A percentile compares a stretch with the other conserved stretches of the same genome.
Evolutionary conservation across 2,329 filamentous ascomycete genomes (phyloP).

Genomic region (Beauveria scarabaeidicola): DNA sequence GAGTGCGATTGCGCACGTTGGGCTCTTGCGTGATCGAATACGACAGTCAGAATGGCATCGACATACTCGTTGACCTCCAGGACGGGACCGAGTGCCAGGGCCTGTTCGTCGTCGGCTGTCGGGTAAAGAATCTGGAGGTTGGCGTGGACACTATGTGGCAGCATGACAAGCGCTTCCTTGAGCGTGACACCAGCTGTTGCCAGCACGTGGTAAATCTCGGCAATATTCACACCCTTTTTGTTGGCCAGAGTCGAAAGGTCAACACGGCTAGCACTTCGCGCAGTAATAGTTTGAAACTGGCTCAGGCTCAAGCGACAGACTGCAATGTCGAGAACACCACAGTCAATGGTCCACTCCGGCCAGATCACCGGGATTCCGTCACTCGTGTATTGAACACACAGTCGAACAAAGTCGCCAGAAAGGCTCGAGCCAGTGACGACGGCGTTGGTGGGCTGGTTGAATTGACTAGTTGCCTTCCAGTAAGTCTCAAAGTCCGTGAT

Average conservation of each 20-base stretch:
- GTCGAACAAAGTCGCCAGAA: conserved; percentile 85
- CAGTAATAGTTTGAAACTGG: conserved; percentile 55
- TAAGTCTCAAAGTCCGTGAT: conserved; percentile 98
- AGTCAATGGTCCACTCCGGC: conserved; percentile 72
- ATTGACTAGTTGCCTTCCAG: conserved; percentile 95
- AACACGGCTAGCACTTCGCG: conserved; percentile 31
- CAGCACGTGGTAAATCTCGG: conserved; percentile 62
- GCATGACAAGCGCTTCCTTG: conserved; percentile 61
- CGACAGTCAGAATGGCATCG: conserved; percentile 72
- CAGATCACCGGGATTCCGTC: conserved; percentile 83
- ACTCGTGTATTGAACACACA: conserved; percentile 86
- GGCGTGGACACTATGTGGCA: conserved; percentile 75
- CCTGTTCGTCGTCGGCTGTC: conserved; percentile 61
- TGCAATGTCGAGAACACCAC: conserved; percentile 71
- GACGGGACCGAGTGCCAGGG: conserved; percentile 61
- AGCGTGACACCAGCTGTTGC: conserved; percentile 72
- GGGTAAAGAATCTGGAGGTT: conserved; percentile 92
- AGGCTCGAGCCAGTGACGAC: conserved; percentile 92
- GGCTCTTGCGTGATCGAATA: conserved; percentile 81
- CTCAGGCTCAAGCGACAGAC: conserved; percentile 69
- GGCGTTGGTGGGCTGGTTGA: conserved; percentile 70
- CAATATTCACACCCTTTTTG: conserved; percentile 46
- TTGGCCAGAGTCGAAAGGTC: conserved; percentile 35
- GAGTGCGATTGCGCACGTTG: conserved; percentile 46
- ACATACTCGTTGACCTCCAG: conserved; percentile 80